Conservation (phyloP, 768 basidiomycete genomes). For the Gymnopilus junonius region DNA sequence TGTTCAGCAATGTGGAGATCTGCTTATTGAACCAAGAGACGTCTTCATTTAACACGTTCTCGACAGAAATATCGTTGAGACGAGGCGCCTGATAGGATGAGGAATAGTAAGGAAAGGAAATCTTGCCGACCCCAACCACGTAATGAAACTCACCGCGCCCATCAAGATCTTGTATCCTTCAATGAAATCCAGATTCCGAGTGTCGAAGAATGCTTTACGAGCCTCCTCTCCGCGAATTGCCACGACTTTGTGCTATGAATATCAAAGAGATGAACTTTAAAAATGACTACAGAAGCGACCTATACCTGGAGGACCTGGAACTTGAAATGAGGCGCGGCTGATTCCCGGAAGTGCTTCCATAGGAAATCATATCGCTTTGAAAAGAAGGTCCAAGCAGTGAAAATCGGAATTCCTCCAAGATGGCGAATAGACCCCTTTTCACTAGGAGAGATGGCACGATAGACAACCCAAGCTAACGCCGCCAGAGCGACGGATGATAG, state of each 20-base stretch:
- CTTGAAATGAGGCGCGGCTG: slow-evolving; percentile 26
- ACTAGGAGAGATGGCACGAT: slow-evolving; percentile 1
- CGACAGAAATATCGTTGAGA: slow-evolving; percentile 27
- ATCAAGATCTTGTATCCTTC: slow-evolving; percentile 39
- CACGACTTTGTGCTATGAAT: slow-evolving; percentile 26
- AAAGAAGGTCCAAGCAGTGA: slow-evolving; percentile 37
- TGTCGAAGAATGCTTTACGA: slow-evolving; percentile 35
- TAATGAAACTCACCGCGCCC: slow-evolving; percentile 25
- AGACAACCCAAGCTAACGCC: slow-evolving; percentile 1
- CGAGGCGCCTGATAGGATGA: neutral
- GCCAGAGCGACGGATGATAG: neutral
- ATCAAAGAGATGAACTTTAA: neutral
- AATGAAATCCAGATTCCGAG: slow-evolving; percentile 28
- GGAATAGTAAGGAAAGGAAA: neutral
- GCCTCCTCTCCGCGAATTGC: slow-evolving; percentile 36
- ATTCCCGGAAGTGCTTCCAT: slow-evolving; percentile 26
- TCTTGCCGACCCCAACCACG: too few relatives aligned
- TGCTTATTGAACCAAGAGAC: slow-evolving; percentile 26
- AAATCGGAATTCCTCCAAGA: slow-evolving; percentile 27
- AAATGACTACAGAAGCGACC: neutral
- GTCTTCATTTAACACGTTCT: slow-evolving; percentile 10
- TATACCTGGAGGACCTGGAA: slow-evolving; percentile 23
- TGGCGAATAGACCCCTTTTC: slow-evolving; percentile 9
- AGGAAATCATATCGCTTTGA: slow-evolving; percentile 34
- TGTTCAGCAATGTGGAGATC: slow-evolving; percentile 15